These are phyloP conservation scores for Coleophoma eucalyptorum DNA, from an alignment of 2,329 filamentous ascomycete genomes.

Conservation along the genomic window DNA sequence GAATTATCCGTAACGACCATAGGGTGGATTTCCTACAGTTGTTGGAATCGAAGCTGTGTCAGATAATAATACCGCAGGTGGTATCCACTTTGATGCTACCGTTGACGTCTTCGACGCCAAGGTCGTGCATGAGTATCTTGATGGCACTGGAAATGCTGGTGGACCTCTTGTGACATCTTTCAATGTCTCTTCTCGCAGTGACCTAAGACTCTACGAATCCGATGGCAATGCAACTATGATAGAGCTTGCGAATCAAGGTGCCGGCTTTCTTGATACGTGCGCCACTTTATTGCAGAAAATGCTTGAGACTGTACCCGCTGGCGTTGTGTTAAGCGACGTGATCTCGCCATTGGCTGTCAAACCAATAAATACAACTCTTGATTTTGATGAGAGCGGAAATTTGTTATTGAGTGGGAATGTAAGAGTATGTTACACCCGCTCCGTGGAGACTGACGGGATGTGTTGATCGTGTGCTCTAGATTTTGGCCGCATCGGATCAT, in stretches of 20 bases:
- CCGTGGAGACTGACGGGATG: too few species aligned
- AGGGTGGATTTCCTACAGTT: constrained; percentile 45
- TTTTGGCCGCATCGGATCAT: too few species aligned
- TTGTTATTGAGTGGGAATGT: constrained; percentile 15
- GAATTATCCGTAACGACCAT: background rate
- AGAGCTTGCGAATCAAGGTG: constrained; percentile 36
- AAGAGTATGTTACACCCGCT: constrained; percentile 11
- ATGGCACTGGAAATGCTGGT: constrained; percentile 42
- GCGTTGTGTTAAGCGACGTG: constrained; percentile 44
- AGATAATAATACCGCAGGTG: constrained; percentile 28
- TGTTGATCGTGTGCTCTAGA: too few species aligned
- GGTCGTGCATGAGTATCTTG: constrained; percentile 44
- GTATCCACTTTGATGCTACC: constrained; percentile 43
- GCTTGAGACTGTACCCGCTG: constrained; percentile 53
- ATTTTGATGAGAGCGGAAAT: constrained; percentile 11
- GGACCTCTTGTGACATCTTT: constrained; percentile 42
- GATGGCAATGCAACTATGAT: constrained; percentile 52
- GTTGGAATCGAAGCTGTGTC: constrained; percentile 37
- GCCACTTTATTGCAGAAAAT: constrained; percentile 49
- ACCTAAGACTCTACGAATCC: constrained; percentile 50
- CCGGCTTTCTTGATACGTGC: constrained; percentile 43
- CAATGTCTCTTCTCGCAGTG: constrained; percentile 46
- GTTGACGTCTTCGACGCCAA: constrained; percentile 48
- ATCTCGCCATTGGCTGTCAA: constrained; percentile 54
- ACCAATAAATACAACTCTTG: constrained; percentile 38